A percentile compares a stretch with the other conserved stretches of the same genome.
These are phyloP conservation scores for Cucumis melo DNA, from an alignment of 306 rosid species.

Conservation along the genomic window DNA sequence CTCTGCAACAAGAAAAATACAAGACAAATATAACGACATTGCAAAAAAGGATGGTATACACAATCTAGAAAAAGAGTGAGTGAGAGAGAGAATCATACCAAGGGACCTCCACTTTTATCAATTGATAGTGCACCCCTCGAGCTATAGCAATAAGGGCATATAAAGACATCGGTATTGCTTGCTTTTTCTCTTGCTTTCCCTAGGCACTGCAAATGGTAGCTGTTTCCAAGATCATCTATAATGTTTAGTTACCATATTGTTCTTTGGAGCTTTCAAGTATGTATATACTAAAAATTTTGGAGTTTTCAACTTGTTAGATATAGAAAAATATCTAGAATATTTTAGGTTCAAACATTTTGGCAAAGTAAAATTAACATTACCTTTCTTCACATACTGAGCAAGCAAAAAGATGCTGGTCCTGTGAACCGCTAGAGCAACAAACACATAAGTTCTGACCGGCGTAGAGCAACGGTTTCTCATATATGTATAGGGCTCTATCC, in stretches of 20 bases:
- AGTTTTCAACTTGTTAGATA: not conserved
- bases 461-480: constrained; percentile 23
- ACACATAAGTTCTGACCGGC: constrained; percentile 26
- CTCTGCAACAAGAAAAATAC: constrained; percentile 37
- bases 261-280: not conserved
- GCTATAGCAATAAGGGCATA: constrained; percentile 46
- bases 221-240: constrained; percentile 30
- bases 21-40: not conserved
- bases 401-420: constrained; percentile 34
- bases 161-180: constrained; percentile 17
- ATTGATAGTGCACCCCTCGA: constrained; percentile 28
- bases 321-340: not conserved
- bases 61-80: not conserved
- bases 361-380: constrained; percentile 35
- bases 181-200: constrained; percentile 22
- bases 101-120: constrained; percentile 29
- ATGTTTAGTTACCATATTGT: not conserved
- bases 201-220: constrained; percentile 66
- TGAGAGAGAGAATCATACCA: constrained; percentile 29
- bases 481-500: constrained; percentile 49
- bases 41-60: not conserved
- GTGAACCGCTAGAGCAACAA: constrained; percentile 35
- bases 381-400: constrained; percentile 71
- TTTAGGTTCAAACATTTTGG: not conserved
- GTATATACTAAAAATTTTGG: not conserved